Evolutionary conservation across 129 eudicot genomes (phyloP).

Genomic region (Deinandra increscens): DNA sequence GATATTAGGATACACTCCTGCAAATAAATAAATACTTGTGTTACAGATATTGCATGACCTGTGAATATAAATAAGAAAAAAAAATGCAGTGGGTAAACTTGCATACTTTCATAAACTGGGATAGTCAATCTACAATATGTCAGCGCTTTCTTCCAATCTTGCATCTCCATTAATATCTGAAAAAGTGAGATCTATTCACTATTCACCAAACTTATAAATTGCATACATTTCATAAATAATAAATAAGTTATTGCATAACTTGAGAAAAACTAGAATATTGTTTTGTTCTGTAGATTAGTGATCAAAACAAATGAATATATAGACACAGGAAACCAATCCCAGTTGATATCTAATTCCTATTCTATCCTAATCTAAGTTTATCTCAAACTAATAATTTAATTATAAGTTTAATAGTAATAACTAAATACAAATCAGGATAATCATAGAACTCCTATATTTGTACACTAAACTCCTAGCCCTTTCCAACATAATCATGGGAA

Average conservation of each 20-base stretch:
- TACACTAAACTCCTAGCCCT: not conserved
- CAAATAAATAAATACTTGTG: constrained; percentile 7
- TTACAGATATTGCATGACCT: constrained; percentile 11
- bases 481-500: constrained; percentile 7
- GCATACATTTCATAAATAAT: not conserved
- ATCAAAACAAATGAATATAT: not conserved
- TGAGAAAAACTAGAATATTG: not conserved
- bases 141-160: constrained; percentile 80
- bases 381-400: not conserved
- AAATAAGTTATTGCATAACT: not conserved
- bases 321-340: not conserved
- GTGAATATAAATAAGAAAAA: not conserved
- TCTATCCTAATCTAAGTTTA: not conserved
- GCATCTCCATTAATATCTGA: constrained; percentile 75
- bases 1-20: constrained; percentile 76
- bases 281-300: not conserved
- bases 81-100: not conserved
- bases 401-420: not conserved
- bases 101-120: constrained; percentile 76
- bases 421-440: not conserved
- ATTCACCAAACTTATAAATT: not conserved
- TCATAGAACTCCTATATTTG: not conserved
- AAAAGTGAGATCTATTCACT: constrained; percentile 15
- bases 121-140: constrained; percentile 66
- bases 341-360: not conserved